A percentile compares a stretch with the other conserved stretches of the same genome.
These are phyloP conservation scores for Rhodomyrtus psidioides DNA, from an alignment of 441 rosid species.

Conservation along the genomic window DNA sequence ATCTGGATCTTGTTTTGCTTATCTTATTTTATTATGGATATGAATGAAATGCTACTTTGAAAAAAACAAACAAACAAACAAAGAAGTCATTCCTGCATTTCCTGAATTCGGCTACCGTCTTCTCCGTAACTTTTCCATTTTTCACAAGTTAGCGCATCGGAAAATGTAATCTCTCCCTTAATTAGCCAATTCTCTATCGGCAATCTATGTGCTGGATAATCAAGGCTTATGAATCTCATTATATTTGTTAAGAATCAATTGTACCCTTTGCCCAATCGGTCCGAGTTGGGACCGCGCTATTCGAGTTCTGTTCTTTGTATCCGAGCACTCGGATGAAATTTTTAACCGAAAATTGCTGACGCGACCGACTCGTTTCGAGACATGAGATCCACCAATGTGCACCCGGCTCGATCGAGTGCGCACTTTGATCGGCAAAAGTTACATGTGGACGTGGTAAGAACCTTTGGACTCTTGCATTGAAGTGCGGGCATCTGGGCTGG, in stretches of 20 bases:
- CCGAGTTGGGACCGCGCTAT: background rate
- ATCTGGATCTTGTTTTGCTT: too few species aligned
- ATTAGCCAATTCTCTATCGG: background rate
- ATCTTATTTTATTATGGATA: too few species aligned
- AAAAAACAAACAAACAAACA: too few species aligned
- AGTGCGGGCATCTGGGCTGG: background rate
- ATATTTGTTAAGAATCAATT: background rate
- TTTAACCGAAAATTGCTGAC: background rate
- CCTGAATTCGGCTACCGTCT: conserved; percentile 5
- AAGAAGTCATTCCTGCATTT: conserved; percentile 1
- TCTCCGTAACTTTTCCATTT: background rate
- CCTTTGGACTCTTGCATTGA: background rate
- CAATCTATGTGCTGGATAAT: background rate
- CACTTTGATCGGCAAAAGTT: background rate
- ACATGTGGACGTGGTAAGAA: background rate
- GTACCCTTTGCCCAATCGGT: background rate
- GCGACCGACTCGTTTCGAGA: background rate
- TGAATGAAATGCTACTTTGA: too few species aligned
- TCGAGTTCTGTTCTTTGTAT: background rate
- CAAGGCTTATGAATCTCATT: background rate
- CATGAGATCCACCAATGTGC: background rate
- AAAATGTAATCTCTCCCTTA: background rate
- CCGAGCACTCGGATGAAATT: background rate
- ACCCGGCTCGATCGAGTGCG: background rate
- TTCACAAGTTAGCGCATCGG: background rate